Evolutionary conservation across 2,329 filamentous ascomycete genomes (phyloP), one percentile per base, ranked within the genome.

Genomic region (Curvularia eragrostidis): DNA sequence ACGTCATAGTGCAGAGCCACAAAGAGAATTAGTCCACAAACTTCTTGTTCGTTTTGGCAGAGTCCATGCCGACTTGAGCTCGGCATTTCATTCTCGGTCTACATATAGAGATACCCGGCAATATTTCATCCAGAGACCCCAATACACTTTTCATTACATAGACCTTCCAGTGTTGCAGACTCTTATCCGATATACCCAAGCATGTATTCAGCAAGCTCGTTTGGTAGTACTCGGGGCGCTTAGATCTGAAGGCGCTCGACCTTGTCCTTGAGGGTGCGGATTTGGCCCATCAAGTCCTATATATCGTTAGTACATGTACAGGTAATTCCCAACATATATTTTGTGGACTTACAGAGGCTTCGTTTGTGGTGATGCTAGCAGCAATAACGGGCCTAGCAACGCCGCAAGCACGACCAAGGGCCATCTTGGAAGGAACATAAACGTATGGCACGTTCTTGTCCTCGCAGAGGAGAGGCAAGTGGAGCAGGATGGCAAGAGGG

Each of bases 161-260:
- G 57, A 62, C 57, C 54, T 56, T 65, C 44, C 56, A 56, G 50
- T 48, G n/a, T 62, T 51, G n/a, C 48, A 19, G 48, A 44, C 30
- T 53, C 48, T 10, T 36, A 39, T 48, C 43, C n/a, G 38, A 44
- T 26, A 19, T 23, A 23, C 43, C 41, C 32, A 54, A 53, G 36
- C 15, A 2, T 12, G 23, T 21, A 18, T 42, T n/a, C n/a, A 2
- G n/a, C 26, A 52, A 10, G 26, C 12, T 47, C 3, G 12, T 39
- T 10, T 12, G 13, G 10, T 21, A 10, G 15, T 15, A 21, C 2
- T 5, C 7, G n/a, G 6, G 12, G 15, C 13, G 1, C 43, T 59
- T 80, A 97, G 82, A 97, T 97, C 83, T 94, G 93, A 68, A 97
- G 85, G 71, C 93, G 87, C 85, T 98, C 94, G 54, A 98, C 91